Conservation (phyloP, 1,284 basidiomycete species). For the Tylopilus sp. region DNA sequence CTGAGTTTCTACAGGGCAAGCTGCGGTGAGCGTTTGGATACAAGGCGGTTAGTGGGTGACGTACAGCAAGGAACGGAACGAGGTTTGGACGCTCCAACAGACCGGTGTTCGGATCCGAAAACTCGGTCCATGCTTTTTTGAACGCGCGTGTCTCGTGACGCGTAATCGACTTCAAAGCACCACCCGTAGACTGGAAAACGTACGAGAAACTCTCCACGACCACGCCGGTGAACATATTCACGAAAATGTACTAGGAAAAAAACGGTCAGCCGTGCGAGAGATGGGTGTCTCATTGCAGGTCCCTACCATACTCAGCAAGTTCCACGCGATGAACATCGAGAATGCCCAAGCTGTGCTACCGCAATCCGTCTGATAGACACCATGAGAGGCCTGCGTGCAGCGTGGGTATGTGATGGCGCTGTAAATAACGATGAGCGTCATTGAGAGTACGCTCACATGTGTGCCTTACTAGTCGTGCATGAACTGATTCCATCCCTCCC, state of each 20-base stretch:
- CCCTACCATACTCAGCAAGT: constrained; percentile 90
- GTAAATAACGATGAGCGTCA: constrained; percentile 7
- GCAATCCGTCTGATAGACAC: constrained; percentile 74
- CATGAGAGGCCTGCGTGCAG: constrained; percentile 47
- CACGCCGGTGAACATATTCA: constrained; percentile 94
- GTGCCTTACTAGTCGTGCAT: constrained; percentile 88
- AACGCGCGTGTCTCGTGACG: constrained; percentile 89
- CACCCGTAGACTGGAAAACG: constrained; percentile 86
- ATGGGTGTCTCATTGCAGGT: background rate
- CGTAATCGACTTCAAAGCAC: constrained; percentile 73
- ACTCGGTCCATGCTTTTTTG: constrained; percentile 92
- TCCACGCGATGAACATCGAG: constrained; percentile 93
- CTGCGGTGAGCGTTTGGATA: background rate
- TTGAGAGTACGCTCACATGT: background rate
- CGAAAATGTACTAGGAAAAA: constrained; percentile 76
- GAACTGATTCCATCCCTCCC: constrained; percentile 91
- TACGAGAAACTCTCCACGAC: constrained; percentile 97
- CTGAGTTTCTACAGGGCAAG: constrained; percentile 58
- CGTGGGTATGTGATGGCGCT: constrained; percentile 77
- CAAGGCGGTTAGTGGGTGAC: constrained; percentile 29
- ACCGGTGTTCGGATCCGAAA: constrained; percentile 76
- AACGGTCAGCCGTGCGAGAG: constrained; percentile 1
- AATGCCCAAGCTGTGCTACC: constrained; percentile 86
- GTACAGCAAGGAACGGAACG: constrained; percentile 78
- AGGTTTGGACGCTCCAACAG: constrained; percentile 73